Evolutionary conservation across 768 basidiomycete species (phyloP).

Genomic region (Favolaschia claudopus): DNA sequence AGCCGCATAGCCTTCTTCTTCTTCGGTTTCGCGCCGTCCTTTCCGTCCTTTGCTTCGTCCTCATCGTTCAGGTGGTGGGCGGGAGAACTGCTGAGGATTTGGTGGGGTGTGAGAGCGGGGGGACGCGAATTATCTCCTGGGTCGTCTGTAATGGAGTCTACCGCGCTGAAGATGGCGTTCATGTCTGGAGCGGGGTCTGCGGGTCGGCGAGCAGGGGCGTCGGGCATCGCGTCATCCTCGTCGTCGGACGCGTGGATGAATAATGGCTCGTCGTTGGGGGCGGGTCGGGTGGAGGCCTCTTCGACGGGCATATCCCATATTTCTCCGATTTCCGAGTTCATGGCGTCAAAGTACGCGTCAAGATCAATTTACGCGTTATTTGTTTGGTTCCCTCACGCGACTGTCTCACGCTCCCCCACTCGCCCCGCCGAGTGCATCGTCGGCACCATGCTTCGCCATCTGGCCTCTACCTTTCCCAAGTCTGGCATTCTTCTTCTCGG

Average conservation of each 20-base stretch:
- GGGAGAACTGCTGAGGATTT: slow-evolving; percentile 60
- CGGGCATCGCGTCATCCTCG: slow-evolving; percentile 40
- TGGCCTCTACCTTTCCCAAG: slow-evolving; percentile 59
- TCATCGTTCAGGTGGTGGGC: slow-evolving; percentile 41
- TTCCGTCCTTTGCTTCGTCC: slow-evolving; percentile 22
- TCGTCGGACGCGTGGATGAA: slow-evolving; percentile 71
- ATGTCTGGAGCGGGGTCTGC: slow-evolving; percentile 56
- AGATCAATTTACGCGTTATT: slow-evolving; percentile 9
- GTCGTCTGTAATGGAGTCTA: slow-evolving; percentile 39
- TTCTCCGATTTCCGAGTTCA: slow-evolving; percentile 53
- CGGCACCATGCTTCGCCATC: slow-evolving; percentile 8
- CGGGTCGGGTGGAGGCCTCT: slow-evolving; percentile 29
- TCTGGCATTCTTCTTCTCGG: slow-evolving; percentile 75
- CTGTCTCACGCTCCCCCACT: too few relatives aligned
- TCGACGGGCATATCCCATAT: slow-evolving; percentile 68
- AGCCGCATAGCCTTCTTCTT: slow-evolving; percentile 65
- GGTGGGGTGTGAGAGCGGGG: slow-evolving; percentile 49
- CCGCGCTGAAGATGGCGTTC: slow-evolving; percentile 49
- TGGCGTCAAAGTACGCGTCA: slow-evolving; percentile 21
- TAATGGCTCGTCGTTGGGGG: slow-evolving; percentile 44
- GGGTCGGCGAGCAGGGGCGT: slow-evolving; percentile 39
- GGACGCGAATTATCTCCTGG: slow-evolving; percentile 40
- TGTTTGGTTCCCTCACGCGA: slow-evolving; percentile 14
- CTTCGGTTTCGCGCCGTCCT: slow-evolving; percentile 50
- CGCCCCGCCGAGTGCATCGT: not conserved